Conservation (phyloP, 805 yeast species). For the Candida stauntonica region DNA sequence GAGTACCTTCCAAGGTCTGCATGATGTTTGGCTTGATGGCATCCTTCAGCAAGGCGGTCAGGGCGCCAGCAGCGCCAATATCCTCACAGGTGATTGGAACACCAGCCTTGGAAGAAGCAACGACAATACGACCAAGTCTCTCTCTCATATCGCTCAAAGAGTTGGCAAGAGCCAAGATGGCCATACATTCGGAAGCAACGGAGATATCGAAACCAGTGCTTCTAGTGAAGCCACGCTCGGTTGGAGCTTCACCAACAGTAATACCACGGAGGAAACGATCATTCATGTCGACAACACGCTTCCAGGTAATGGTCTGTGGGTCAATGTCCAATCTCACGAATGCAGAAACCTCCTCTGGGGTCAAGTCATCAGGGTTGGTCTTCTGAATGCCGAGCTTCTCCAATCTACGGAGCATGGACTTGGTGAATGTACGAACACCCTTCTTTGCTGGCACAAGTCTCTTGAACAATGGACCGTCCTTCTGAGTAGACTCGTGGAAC, state of each 20-base stretch:
- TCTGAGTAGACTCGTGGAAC: conserved; percentile 77
- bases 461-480: conserved; percentile 64
- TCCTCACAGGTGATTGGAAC: conserved; percentile 80
- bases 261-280: conserved; percentile 77
- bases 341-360: conserved; percentile 56
- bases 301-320: conserved; percentile 75
- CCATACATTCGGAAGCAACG: conserved; percentile 85
- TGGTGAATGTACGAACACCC: conserved; percentile 63
- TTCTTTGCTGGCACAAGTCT: conserved; percentile 73
- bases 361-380: conserved; percentile 68
- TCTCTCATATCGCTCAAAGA: conserved; percentile 67
- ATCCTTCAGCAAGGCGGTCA: conserved; percentile 76
- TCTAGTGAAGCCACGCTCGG: conserved; percentile 65
- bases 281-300: conserved; percentile 81
- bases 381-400: conserved; percentile 65
- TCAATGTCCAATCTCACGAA: conserved; percentile 73
- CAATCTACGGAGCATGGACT: conserved; percentile 63
- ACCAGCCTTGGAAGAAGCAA: conserved; percentile 64
- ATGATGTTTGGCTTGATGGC: conserved; percentile 80
- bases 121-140: conserved; percentile 70
- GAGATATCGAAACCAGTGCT: conserved; percentile 79
- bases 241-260: conserved; percentile 77
- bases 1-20: conserved; percentile 88
- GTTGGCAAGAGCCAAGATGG: conserved; percentile 70
- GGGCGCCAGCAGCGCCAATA: conserved; percentile 81